Base-by-base conservation (phyloP, 176 grass and related monocot species). In the Ampelocalamus luodianensis region DNA sequence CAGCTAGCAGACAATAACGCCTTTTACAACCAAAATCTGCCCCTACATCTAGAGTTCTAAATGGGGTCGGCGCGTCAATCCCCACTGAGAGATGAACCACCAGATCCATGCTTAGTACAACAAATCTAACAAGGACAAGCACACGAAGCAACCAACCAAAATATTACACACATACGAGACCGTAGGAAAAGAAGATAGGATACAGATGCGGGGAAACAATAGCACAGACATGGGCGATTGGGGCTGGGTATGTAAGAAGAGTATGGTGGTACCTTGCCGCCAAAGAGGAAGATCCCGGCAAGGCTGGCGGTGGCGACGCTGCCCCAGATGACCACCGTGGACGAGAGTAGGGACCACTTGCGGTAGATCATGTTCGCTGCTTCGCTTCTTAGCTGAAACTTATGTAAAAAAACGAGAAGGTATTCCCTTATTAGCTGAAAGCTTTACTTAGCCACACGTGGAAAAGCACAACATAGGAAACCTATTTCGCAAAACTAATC, bases 291-390 rank as follows among this genome's bases (percentile, higher is more conserved):
- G 80, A 92, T 17, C 20, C 90, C 90, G 68, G 92, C 84, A 68
- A 94, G 83, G 55, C 92, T 88, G 6, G 85, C 88, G 81, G 94
- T 85, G 90, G 86, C 92, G 68, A 91, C 68, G 81, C 92, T 73
- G 61, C 94, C 92, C 86, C 94, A 97, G 58, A 94, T 91, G 85
- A 92, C 80, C 1, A 94, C 72, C 4, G 92, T 97, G 0, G 90
- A 94, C 3, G 94, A 91, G 48, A 97, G 79, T 83, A 94, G 90
- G 24, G 94, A 97, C 94, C 94, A 97, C 56, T 78, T 94, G 68
- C 94, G 88, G 83, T 97, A 92, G 83, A 97, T 91, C 90, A 94
- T 97, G 76, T 67, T 82, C 38, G 60, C 24, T 55, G 9, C 34
- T 67, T 82, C 38, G 60, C 24, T 55, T 12, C 34, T 12, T 34